Base-by-base conservation (phyloP, 148 eudicot species). In the Dysphania ambrosioides region DNA sequence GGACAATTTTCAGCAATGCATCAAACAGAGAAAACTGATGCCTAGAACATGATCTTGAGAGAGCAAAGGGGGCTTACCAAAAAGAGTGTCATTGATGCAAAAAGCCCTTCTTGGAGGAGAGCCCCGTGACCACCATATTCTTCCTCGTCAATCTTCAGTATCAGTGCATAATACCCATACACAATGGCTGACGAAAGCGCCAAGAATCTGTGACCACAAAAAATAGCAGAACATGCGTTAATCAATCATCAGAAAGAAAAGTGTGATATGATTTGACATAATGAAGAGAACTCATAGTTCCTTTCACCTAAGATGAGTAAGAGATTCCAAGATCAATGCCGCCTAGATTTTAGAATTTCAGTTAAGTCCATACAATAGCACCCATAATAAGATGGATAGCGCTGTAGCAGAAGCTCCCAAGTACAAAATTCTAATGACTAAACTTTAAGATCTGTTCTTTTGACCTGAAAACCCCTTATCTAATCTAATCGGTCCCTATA, bases 111-210 rank as follows among this genome's bases (percentile, higher is more conserved):
- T 35, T 95, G 99, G 68, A 95, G 99, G 60, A 95, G 94, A 73
- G 99, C 88, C 41, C 94, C 96, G 67, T 95, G 99, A 62, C 99
- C 97, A 3, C 97, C 99, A 73, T 83, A 92, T 11, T 95, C 99
- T 85, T 95, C 97, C 84, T 92, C 99, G 51, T 95, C 99, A 42
- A 95, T 64, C 81, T 95, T 90, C 26, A 95, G 83, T 74, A 94
- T 70, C 84, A 86, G 69, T 29, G 92, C 93, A 74, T 94, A 94
- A 80, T 94, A 94, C 8, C 92, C 96, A 42, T 95, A 95, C 40
- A 95, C 86, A 21, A 92, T 85, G 55, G 85, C 99, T 13, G 96
- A 78, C 23, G 99, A 92, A 71, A 95, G 34, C 1, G 77, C 90
- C 69, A 92, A 77, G 75, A 92, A 92, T 80, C 97, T 95, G 87